Percentiles rank a stretch among this genome's conserved stretches.
phyloP scores from a whole-genome alignment of 257 asterid species.

The Scutellaria barbata region DNA sequence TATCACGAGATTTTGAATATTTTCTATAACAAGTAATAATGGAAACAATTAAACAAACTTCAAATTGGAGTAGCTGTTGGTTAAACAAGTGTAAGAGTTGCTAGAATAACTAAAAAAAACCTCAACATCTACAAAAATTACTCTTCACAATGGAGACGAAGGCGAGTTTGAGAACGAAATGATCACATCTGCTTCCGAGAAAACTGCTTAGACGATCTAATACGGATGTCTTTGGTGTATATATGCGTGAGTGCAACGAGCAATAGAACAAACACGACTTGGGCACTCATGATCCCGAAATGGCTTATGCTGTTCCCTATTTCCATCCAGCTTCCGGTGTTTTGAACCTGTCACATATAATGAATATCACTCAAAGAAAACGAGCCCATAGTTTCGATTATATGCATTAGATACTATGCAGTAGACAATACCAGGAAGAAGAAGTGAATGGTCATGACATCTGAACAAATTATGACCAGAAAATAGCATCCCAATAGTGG shows the following conservation, averaged over 20 bases:
- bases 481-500: conserved; percentile 92
- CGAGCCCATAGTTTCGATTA: not conserved
- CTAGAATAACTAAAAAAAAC: too few relatives aligned
- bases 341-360: conserved; percentile 63
- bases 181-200: conserved; percentile 66
- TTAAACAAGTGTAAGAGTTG: too few relatives aligned
- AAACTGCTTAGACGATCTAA: conserved; percentile 51
- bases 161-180: not conserved
- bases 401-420: not conserved
- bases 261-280: conserved; percentile 88
- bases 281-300: conserved; percentile 98
- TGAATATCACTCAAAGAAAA: not conserved
- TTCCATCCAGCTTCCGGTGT: conserved; percentile 99
- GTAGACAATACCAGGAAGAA: conserved; percentile 79
- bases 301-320: conserved; percentile 98
- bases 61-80: too few relatives aligned
- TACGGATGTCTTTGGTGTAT: conserved; percentile 78
- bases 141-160: not conserved
- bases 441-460: conserved; percentile 95
- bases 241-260: conserved; percentile 74
- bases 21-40: too few relatives aligned
- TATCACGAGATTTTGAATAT: too few relatives aligned
- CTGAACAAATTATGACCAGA: conserved; percentile 90
- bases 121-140: conserved; percentile 23
- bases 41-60: too few relatives aligned